Base-by-base conservation (phyloP, 345 rosid genomes). In the Heritiera littoralis region DNA sequence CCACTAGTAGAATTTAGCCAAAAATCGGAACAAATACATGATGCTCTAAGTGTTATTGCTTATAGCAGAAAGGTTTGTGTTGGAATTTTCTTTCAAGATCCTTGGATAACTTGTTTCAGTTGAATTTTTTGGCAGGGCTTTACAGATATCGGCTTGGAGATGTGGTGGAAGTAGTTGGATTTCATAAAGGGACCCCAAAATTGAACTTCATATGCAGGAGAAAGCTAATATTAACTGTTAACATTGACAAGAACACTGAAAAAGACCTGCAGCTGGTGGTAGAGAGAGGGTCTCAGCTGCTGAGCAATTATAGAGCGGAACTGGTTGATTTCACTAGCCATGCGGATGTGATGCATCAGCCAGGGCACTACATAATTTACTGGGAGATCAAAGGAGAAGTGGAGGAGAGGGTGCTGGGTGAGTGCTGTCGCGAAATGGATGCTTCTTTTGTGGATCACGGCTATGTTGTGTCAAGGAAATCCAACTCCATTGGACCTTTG, bases 201-300 rank as follows among this genome's bases (percentile, higher is more conserved):
- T 51, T 95, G 79, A 95, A 87, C 90, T 95, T 90, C 84, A 85
- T 93, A 81, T 92, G 96, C 88, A 88, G 99, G 77, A 91, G 94
- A 75, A 95, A 93, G 86, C 93, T 92, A 60, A 84, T 95, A 46
- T 79, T 95, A 72, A 87, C 92, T 0, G 80, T 95, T 71, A 95
- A 95, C 87, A 95, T 95, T 52, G 98, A 95, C 92, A 95, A 95
- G 85, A 95, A 92, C 88, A 95, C 98, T 0, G 99, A 95, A 76
- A 92, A 89, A 45, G 99, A 95, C 82, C 94, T 95, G 20, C 99
- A 95, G 79, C 72, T 86, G 28, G 96, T 91, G 67, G 97, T 93
- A 4, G 91, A 95, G 79, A 87, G 78, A n/a, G 95, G 92, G 13
- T 84, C 87, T 30, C 85, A 84, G 86, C 80, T 88, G 9, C 89